Percentiles rank a stretch among this genome's conserved stretches.
These are phyloP conservation scores for Aspergillus kassunensis DNA, from an alignment of 495 filamentous ascomycete genomes.

Conservation along the genomic window DNA sequence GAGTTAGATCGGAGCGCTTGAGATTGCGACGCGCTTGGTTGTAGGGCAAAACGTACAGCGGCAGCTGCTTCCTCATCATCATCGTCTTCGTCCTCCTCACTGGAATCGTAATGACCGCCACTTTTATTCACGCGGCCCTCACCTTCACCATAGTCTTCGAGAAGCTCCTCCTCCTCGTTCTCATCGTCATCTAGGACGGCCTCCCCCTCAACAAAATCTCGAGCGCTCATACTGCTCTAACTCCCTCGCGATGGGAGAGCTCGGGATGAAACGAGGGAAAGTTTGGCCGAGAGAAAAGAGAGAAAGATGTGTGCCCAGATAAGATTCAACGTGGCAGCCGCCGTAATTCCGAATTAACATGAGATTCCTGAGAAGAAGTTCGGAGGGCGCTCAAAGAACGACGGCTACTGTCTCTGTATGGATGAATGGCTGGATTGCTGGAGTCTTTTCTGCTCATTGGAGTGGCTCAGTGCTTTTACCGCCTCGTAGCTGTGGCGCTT, in stretches of 20 bases:
- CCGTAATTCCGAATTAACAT: neutral
- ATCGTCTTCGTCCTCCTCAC: conserved; percentile 94
- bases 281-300: neutral
- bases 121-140: conserved; percentile 50
- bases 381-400: conserved; percentile 5
- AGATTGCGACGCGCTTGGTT: neutral
- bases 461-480: conserved; percentile 13
- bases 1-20: conserved; percentile 1
- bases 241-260: conserved; percentile 11
- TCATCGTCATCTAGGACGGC: conserved; percentile 88
- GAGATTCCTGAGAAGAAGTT: neutral
- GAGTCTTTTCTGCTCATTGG: conserved; percentile 8
- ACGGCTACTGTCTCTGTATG: neutral
- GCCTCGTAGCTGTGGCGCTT: conserved; percentile 6
- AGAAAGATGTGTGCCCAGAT: neutral
- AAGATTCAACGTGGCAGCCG: neutral
- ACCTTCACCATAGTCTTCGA: conserved; percentile 68
- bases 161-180: conserved; percentile 81
- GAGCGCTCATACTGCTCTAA: conserved; percentile 61
- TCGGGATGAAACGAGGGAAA: neutral
- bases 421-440: conserved; percentile 2
- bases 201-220: conserved; percentile 76
- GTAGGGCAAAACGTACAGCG: conserved; percentile 33
- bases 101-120: conserved; percentile 65
- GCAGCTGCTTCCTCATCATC: conserved; percentile 78